These are phyloP conservation scores for Hemisphaericaspora subhashii DNA, from an alignment of 1,139 yeast genomes.

Conservation along the genomic window DNA sequence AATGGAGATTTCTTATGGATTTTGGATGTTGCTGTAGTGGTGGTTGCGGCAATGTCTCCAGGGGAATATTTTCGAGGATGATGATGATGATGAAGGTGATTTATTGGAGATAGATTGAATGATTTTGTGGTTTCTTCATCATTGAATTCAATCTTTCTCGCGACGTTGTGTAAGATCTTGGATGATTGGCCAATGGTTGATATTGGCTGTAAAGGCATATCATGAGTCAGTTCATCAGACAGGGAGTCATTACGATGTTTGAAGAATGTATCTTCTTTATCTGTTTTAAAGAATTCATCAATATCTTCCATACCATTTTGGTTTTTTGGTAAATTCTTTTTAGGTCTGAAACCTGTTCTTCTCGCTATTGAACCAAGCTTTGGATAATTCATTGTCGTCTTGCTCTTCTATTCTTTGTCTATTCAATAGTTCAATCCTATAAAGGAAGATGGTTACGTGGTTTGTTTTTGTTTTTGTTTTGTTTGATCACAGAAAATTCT, in stretches of 20 bases:
- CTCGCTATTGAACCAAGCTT: constrained; percentile 56
- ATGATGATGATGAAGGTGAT: constrained; percentile 18
- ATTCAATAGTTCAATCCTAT: no score
- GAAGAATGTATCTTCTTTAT: constrained; percentile 3
- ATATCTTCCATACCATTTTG: constrained; percentile 76
- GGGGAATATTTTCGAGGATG: constrained; percentile 4
- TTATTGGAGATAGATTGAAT: constrained; percentile 32
- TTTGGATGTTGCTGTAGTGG: constrained; percentile 10
- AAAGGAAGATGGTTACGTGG: no score
- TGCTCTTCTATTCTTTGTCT: no score
- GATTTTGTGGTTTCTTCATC: constrained; percentile 40
- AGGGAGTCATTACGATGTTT: no score
- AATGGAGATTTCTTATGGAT: constrained; percentile 33
- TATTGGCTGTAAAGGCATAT: no score
- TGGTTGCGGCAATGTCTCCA: constrained; percentile 1
- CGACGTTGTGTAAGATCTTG: constrained; percentile 21
- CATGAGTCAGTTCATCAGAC: no score
- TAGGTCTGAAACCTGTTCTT: constrained; percentile 59
- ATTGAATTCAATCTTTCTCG: constrained; percentile 37
- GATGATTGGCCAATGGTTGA: constrained; percentile 8
- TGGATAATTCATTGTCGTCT: constrained; percentile 51
- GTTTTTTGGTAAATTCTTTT: constrained; percentile 54
- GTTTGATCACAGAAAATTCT: neutral
- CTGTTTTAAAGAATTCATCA: constrained; percentile 65
- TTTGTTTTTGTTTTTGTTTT: neutral